Conservation (phyloP, 495 filamentous ascomycete species). For the Penicillium turbatum region DNA sequence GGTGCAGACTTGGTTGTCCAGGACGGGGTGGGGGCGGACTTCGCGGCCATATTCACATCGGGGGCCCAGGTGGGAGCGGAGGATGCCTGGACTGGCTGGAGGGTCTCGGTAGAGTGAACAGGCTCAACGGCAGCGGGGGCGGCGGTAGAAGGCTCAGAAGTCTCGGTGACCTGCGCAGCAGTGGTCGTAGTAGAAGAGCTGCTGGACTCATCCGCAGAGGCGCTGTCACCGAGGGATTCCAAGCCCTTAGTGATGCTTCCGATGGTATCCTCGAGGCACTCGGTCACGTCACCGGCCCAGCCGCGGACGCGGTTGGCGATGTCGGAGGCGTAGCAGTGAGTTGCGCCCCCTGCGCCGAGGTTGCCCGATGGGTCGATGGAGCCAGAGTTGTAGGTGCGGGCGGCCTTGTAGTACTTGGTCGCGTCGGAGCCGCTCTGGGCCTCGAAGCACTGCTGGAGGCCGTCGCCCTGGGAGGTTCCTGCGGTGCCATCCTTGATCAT, state of each 20-base stretch:
- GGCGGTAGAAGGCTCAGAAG: slow-evolving; percentile 3
- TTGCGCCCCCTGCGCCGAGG: slow-evolving; percentile 47
- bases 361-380: slow-evolving; percentile 41
- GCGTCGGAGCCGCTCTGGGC: slow-evolving; percentile 27
- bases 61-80: background rate
- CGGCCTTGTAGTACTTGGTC: slow-evolving; percentile 45
- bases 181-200: slow-evolving; percentile 10
- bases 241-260: slow-evolving; percentile 5
- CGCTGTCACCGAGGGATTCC: slow-evolving; percentile 3
- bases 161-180: slow-evolving; percentile 5
- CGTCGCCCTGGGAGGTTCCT: slow-evolving; percentile 40
- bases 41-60: background rate
- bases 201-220: background rate
- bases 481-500: slow-evolving; percentile 49
- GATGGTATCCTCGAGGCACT: slow-evolving; percentile 16
- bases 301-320: slow-evolving; percentile 55
- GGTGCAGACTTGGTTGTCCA: slow-evolving; percentile 13
- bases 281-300: slow-evolving; percentile 33
- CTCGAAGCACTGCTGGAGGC: slow-evolving; percentile 37
- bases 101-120: background rate
- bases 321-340: slow-evolving; percentile 54
- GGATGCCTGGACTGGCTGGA: background rate
- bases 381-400: slow-evolving; percentile 57
- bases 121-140: background rate
- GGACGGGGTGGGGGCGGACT: slow-evolving; percentile 1